Percentiles rank a stretch among this genome's conserved stretches.
Evolutionary conservation across 2,329 filamentous ascomycete genomes (phyloP).

Genomic region (Cordyceps tenuipes): DNA sequence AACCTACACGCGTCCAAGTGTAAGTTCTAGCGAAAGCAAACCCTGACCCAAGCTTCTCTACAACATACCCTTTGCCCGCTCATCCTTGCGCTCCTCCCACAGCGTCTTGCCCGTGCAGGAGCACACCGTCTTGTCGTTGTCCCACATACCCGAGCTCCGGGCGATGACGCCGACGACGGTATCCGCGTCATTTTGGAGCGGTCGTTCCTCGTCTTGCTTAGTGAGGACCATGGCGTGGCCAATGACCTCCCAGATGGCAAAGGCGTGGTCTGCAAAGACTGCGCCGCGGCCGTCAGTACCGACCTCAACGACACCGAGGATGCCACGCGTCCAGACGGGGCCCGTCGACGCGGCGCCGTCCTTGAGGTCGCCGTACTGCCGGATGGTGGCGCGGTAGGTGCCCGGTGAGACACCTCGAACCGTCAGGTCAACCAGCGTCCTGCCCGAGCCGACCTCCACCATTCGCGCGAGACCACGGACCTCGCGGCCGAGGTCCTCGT

Average conservation of each 20-base stretch:
- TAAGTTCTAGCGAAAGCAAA: background rate
- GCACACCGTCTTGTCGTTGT: conserved; percentile 97
- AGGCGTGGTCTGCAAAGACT: conserved; percentile 70
- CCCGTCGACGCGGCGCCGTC: conserved; percentile 76
- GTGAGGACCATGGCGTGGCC: conserved; percentile 86
- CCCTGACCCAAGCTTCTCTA: conserved; percentile 26
- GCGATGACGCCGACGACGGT: conserved; percentile 92
- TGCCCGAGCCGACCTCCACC: conserved; percentile 74
- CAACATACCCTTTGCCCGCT: conserved; percentile 83
- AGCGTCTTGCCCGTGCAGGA: conserved; percentile 97
- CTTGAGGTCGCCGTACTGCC: conserved; percentile 80
- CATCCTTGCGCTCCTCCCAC: conserved; percentile 92
- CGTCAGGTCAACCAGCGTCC: conserved; percentile 82
- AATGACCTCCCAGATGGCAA: conserved; percentile 94
- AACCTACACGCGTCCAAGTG: background rate
- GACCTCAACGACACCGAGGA: conserved; percentile 70
- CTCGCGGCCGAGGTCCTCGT: conserved; percentile 37
- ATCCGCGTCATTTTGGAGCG: conserved; percentile 65
- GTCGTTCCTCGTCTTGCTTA: conserved; percentile 46
- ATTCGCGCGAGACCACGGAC: conserved; percentile 86
- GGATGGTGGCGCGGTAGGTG: conserved; percentile 73
- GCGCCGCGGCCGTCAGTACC: conserved; percentile 67
- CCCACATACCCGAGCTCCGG: conserved; percentile 94
- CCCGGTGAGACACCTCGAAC: conserved; percentile 75
- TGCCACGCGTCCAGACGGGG: conserved; percentile 62